These are phyloP conservation scores for Avena eriantha DNA, from an alignment of 176 grass and related monocot genomes.

Conservation along the genomic window DNA sequence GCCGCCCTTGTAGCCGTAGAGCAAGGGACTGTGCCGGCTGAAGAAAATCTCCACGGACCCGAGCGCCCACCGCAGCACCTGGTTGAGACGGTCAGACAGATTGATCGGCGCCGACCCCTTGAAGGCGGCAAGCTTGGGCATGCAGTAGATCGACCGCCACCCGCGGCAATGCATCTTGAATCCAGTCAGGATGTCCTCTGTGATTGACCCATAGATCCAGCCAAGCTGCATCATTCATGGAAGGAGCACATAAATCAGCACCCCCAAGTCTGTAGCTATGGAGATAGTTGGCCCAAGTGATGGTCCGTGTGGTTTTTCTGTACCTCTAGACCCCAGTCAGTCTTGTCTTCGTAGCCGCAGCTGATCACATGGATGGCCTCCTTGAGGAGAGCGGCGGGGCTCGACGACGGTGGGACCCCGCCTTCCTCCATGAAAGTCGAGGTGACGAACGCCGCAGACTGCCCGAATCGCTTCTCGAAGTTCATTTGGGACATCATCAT, in stretches of 20 bases:
- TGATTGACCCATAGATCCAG: conserved; percentile 99
- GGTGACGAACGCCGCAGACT: conserved; percentile 91
- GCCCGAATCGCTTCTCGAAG: conserved; percentile 99
- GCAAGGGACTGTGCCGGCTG: conserved; percentile 87
- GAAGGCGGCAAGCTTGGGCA: conserved; percentile 84
- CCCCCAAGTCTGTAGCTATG: not conserved
- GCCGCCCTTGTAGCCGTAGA: conserved; percentile 93
- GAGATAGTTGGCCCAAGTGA: not conserved
- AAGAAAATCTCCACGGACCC: conserved; percentile 99
- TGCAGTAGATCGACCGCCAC: conserved; percentile 99
- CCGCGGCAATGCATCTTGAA: conserved; percentile 99
- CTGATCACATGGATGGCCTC: conserved; percentile 99
- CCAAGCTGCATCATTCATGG: conserved; percentile 66
- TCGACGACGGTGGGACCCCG: conserved; percentile 87
- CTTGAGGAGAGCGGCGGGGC: conserved; percentile 94
- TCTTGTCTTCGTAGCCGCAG: conserved; percentile 99
- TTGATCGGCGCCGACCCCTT: conserved; percentile 98
- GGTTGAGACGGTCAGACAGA: conserved; percentile 93
- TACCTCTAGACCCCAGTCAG: conserved; percentile 95
- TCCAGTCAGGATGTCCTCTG: conserved; percentile 94
- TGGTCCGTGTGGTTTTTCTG: not conserved
- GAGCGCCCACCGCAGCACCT: conserved; percentile 97
- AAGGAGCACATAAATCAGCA: not conserved
- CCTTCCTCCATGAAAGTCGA: conserved; percentile 99
- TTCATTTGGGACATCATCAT: conserved; percentile 98